Conservation (phyloP, 805 yeast genomes). For the Ogataea polymorpha region DNA sequence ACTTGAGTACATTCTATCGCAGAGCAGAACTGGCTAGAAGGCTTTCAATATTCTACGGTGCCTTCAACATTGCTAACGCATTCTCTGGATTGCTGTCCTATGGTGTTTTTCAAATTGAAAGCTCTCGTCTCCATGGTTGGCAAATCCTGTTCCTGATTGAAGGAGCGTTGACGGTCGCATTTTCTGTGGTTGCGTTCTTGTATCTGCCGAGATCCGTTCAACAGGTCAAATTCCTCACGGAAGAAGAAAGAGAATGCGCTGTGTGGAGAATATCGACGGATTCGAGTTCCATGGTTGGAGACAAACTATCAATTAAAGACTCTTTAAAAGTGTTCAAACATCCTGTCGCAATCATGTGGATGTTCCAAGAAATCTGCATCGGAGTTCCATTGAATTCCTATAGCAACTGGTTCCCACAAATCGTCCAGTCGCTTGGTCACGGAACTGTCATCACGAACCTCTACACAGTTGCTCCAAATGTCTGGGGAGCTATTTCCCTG, state of each 20-base stretch:
- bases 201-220: slow-evolving; percentile 38
- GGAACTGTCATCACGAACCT: slow-evolving; percentile 40
- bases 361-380: slow-evolving; percentile 40
- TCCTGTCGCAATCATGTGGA: slow-evolving; percentile 45
- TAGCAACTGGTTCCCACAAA: slow-evolving; percentile 49
- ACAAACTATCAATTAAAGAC: slow-evolving; percentile 1
- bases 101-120: slow-evolving; percentile 38
- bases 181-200: slow-evolving; percentile 33
- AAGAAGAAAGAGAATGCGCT: slow-evolving; percentile 40
- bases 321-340: slow-evolving; percentile 36
- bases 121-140: slow-evolving; percentile 42
- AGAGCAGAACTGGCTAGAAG: slow-evolving; percentile 37
- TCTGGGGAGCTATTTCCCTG: slow-evolving; percentile 44
- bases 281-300: slow-evolving; percentile 18
- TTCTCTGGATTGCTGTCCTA: slow-evolving; percentile 37
- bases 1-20: slow-evolving; percentile 36
- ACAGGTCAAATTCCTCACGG: slow-evolving; percentile 36
- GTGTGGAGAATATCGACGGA: slow-evolving; percentile 40
- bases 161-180: slow-evolving; percentile 38
- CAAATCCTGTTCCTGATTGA: slow-evolving; percentile 45
- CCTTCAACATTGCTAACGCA: slow-evolving; percentile 32
- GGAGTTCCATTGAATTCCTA: slow-evolving; percentile 50
- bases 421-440: slow-evolving; percentile 37
- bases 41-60: slow-evolving; percentile 36
- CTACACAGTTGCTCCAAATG: slow-evolving; percentile 47